Evolutionary conservation across 192 early-diverging fungal species (phyloP).

Genomic region (Jimgerdemannia lactiflua): DNA sequence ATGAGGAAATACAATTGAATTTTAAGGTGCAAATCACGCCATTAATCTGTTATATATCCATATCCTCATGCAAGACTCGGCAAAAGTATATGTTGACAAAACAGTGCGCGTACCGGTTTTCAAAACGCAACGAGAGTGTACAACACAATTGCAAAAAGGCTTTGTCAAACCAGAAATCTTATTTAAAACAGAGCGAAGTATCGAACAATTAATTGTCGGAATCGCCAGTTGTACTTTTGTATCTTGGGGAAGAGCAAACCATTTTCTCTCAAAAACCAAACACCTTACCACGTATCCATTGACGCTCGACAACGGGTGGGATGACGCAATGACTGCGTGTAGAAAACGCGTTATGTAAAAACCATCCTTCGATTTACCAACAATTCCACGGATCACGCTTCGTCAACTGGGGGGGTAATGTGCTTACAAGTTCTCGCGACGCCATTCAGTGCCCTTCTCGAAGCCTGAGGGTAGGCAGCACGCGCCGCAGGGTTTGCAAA

Average conservation of each 20-base stretch:
- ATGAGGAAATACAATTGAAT: constrained; percentile 28
- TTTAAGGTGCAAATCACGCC: constrained; percentile 24
- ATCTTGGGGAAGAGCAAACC: constrained; percentile 30
- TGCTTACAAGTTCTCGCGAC: constrained; percentile 24
- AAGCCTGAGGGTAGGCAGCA: constrained; percentile 21
- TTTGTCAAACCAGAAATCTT: no score
- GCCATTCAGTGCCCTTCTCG: constrained; percentile 19
- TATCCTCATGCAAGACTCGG: no score
- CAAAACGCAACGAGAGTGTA: no score
- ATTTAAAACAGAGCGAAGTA: no score
- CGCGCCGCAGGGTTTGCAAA: constrained; percentile 29
- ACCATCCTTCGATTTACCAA: background rate
- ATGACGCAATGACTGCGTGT: background rate
- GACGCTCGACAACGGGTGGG: constrained; percentile 9
- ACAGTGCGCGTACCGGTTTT: no score
- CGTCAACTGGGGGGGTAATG: background rate
- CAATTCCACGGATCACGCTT: background rate
- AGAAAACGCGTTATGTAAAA: background rate
- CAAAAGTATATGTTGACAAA: no score
- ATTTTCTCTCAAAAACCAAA: no score
- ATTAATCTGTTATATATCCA: constrained; percentile 25
- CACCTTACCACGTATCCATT: constrained; percentile 16
- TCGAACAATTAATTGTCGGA: no score
- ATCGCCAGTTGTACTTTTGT: no score
- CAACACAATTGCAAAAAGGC: no score